These are phyloP conservation scores for Suillus americanus DNA, from an alignment of 768 basidiomycete genomes.

Conservation along the genomic window DNA sequence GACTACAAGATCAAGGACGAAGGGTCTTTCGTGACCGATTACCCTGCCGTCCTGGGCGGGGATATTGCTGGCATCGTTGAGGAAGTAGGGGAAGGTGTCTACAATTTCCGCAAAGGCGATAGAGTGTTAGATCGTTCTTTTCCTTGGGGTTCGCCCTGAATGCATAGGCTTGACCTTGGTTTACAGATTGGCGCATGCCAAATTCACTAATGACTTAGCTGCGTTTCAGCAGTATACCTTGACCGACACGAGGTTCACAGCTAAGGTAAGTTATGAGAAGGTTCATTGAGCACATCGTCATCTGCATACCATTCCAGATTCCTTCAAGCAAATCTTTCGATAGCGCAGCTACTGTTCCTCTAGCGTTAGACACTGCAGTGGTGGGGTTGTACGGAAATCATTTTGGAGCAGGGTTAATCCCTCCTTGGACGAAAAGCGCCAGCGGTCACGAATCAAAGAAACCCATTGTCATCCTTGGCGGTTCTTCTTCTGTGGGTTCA, in stretches of 20 bases:
- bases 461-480: slow-evolving; percentile 48
- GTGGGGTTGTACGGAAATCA: slow-evolving; percentile 43
- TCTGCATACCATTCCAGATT: slow-evolving; percentile 31
- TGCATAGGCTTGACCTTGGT: slow-evolving; percentile 18
- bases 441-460: slow-evolving; percentile 39
- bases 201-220: slow-evolving; percentile 27
- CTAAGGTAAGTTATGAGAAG: slow-evolving; percentile 33
- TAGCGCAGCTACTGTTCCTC: slow-evolving; percentile 47
- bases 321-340: slow-evolving; percentile 45
- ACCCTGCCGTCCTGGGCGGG: slow-evolving; percentile 34
- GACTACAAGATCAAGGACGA: slow-evolving; percentile 39
- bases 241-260: slow-evolving; percentile 29
- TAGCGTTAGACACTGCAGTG: slow-evolving; percentile 44
- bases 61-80: slow-evolving; percentile 41
- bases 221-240: slow-evolving; percentile 43
- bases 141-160: neutral
- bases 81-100: slow-evolving; percentile 38
- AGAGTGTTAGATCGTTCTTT: slow-evolving; percentile 32
- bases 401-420: slow-evolving; percentile 38
- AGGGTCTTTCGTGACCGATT: slow-evolving; percentile 32
- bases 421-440: slow-evolving; percentile 34
- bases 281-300: neutral
- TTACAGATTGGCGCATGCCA: slow-evolving; percentile 31
- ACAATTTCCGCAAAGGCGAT: slow-evolving; percentile 36
- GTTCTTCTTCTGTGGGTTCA: slow-evolving; percentile 50